phyloP scores from a whole-genome alignment of 1,284 basidiomycete species.

The Trametes pubescens region DNA sequence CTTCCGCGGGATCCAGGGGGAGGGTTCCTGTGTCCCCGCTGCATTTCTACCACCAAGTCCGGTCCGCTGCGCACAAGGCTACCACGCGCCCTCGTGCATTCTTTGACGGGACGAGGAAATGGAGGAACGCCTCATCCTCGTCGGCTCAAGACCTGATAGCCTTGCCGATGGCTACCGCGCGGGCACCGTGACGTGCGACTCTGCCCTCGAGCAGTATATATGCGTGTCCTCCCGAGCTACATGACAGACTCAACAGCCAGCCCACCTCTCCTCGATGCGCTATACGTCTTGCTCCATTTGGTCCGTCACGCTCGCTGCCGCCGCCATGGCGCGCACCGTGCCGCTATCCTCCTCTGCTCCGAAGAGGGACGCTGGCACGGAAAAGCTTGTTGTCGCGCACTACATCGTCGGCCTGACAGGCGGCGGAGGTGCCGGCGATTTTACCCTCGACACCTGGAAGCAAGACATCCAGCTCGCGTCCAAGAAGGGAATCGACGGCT shows the following conservation, averaged over 20 bases:
- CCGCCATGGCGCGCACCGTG: slow-evolving; percentile 17
- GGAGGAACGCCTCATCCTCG: background rate
- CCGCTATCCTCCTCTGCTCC: slow-evolving; percentile 8
- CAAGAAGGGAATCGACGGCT: slow-evolving; percentile 68
- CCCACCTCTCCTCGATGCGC: slow-evolving; percentile 1
- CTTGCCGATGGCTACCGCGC: background rate
- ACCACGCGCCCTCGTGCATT: background rate
- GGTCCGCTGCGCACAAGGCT: background rate
- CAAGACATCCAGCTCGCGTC: slow-evolving; percentile 66
- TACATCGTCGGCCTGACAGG: slow-evolving; percentile 69
- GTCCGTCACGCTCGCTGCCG: slow-evolving; percentile 17
- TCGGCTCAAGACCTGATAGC: background rate
- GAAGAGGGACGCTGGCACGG: slow-evolving; percentile 11
- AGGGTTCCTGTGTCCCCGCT: background rate
- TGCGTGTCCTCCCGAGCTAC: background rate
- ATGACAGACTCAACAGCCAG: background rate
- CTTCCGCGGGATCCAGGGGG: background rate
- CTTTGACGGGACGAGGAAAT: background rate
- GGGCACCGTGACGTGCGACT: background rate
- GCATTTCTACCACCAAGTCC: background rate
- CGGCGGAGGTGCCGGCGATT: slow-evolving; percentile 49
- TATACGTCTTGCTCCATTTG: slow-evolving; percentile 10
- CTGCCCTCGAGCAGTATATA: slow-evolving; percentile 1
- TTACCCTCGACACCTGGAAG: slow-evolving; percentile 63
- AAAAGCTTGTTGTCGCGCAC: slow-evolving; percentile 69